A percentile compares a stretch with the other conserved stretches of the same genome.
Evolutionary conservation across 805 yeast species (phyloP).

Genomic region (Brettanomyces sp.): DNA sequence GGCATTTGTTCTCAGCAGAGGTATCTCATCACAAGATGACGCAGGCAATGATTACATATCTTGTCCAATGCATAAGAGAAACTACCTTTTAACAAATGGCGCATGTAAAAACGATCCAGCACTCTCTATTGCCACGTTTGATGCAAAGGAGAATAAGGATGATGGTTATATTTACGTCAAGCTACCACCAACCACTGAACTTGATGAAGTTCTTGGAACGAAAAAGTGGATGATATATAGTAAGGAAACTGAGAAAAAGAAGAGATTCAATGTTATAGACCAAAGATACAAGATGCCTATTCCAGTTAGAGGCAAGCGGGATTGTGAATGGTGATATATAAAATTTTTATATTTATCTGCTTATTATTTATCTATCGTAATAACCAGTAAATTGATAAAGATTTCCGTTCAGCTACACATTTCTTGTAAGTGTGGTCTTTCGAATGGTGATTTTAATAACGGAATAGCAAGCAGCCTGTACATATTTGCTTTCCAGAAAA

Average conservation of each 20-base stretch:
- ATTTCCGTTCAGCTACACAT: not conserved
- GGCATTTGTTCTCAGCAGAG: conserved; percentile 29
- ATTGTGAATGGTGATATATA: not conserved
- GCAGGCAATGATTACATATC: conserved; percentile 23
- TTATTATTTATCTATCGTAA: not conserved
- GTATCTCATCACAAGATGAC: conserved; percentile 25
- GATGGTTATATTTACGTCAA: conserved; percentile 21
- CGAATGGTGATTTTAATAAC: too few species aligned
- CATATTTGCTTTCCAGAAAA: too few species aligned
- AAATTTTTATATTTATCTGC: not conserved
- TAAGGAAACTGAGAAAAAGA: conserved; percentile 14
- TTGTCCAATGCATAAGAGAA: conserved; percentile 30
- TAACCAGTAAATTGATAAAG: too few species aligned
- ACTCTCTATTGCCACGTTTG: conserved; percentile 28
- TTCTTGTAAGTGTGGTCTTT: too few species aligned
- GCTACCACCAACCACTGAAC: conserved; percentile 25
- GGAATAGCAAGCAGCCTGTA: too few species aligned
- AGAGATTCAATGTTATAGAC: conserved; percentile 17
- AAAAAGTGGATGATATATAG: conserved; percentile 25
- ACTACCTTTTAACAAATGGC: conserved; percentile 23
- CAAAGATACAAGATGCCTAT: conserved; percentile 5
- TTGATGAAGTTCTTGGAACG: conserved; percentile 27
- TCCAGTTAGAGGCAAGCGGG: too few species aligned
- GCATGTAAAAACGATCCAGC: conserved; percentile 22
- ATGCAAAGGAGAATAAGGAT: conserved; percentile 19